A percentile compares a stretch with the other conserved stretches of the same genome.
phyloP scores from a whole-genome alignment of 768 basidiomycete genomes.

The Kwoniella dejecticola region DNA sequence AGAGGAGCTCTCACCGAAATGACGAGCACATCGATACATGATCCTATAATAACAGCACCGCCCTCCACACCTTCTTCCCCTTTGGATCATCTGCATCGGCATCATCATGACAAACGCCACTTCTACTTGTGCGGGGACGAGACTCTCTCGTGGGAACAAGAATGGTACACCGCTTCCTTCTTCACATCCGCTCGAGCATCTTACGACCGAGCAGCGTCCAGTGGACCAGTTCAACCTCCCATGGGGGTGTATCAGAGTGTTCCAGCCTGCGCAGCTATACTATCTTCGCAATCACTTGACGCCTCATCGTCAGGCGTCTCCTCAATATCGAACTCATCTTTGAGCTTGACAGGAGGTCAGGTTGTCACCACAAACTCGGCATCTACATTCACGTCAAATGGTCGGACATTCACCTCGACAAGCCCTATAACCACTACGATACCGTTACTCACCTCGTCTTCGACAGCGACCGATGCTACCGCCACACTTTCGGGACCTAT shows the following conservation, averaged over 20 bases:
- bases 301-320: neutral
- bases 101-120: conserved; percentile 19
- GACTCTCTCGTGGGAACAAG: conserved; percentile 29
- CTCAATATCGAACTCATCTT: no score
- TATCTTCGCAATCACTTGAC: neutral
- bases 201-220: conserved; percentile 34
- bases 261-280: conserved; percentile 12
- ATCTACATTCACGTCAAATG: conserved; percentile 5
- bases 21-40: neutral
- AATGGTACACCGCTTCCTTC: conserved; percentile 41
- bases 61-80: neutral
- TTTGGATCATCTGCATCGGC: no score
- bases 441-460: neutral
- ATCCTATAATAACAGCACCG: conserved; percentile 6
- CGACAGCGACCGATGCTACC: neutral
- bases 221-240: conserved; percentile 36
- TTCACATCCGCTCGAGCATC: conserved; percentile 27
- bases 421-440: neutral
- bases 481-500: neutral
- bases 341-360: neutral
- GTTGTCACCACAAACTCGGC: neutral
- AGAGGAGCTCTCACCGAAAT: neutral
- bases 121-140: conserved; percentile 31
- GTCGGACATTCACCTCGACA: conserved; percentile 7
- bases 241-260: conserved; percentile 19